Conservation (phyloP, 495 filamentous ascomycete species). For the Patellaria atrata region DNA sequence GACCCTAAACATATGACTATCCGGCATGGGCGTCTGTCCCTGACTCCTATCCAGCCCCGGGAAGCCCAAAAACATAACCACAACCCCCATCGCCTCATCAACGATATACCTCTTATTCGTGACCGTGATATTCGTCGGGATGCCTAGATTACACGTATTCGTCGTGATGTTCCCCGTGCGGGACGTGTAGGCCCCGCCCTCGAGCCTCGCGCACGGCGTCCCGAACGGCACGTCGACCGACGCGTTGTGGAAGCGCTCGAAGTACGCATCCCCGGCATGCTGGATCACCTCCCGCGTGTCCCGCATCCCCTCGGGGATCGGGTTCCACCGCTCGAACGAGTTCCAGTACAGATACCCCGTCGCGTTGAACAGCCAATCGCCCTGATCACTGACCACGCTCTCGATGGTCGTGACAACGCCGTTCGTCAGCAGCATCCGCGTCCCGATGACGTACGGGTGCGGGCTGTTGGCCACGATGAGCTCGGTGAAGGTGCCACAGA, state of each 20-base stretch:
- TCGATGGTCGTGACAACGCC: slow-evolving; percentile 11
- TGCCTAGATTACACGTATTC: slow-evolving; percentile 26
- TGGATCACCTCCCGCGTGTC: slow-evolving; percentile 14
- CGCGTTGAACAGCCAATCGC: slow-evolving; percentile 17
- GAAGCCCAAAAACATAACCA: slow-evolving; percentile 17
- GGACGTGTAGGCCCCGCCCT: slow-evolving; percentile 31
- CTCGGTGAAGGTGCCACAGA: slow-evolving; percentile 14
- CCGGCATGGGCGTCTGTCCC: slow-evolving; percentile 7
- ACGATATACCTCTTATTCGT: slow-evolving; percentile 13
- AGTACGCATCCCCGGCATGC: slow-evolving; percentile 14
- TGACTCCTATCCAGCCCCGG: slow-evolving; percentile 15
- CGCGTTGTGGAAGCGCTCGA: slow-evolving; percentile 27
- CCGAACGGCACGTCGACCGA: slow-evolving; percentile 32
- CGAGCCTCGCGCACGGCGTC: slow-evolving; percentile 34
- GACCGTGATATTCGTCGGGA: slow-evolving; percentile 7
- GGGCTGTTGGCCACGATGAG: slow-evolving; percentile 9
- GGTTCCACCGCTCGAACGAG: slow-evolving; percentile 10
- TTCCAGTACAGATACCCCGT: slow-evolving; percentile 5
- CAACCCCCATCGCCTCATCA: slow-evolving; percentile 13
- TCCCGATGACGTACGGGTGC: slow-evolving; percentile 13
- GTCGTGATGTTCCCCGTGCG: slow-evolving; percentile 14
- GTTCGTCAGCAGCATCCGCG: slow-evolving; percentile 11
- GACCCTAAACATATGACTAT: slow-evolving; percentile 12
- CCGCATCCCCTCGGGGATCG: slow-evolving; percentile 8
- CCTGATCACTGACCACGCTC: slow-evolving; percentile 10